Evolutionary conservation across 2,329 filamentous ascomycete genomes (phyloP).

Genomic region (Penicillium sp.): DNA sequence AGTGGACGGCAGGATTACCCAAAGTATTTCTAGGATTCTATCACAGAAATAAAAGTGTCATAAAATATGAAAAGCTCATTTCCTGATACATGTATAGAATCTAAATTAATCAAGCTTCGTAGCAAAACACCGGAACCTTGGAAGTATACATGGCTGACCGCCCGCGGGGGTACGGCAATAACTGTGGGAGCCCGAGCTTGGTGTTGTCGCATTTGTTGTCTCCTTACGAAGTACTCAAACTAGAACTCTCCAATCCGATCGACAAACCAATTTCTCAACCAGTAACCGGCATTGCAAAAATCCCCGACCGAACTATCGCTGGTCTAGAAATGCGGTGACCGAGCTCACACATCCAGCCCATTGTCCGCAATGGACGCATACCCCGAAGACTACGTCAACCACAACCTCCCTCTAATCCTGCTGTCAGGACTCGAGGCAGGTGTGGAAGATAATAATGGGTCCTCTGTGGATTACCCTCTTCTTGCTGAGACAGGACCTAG

Average conservation of each 20-base stretch:
- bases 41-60: neutral
- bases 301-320: neutral
- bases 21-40: too few relatives aligned
- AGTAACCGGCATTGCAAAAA: neutral
- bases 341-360: slow-evolving; percentile 17
- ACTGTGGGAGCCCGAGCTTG: neutral
- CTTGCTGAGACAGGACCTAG: slow-evolving; percentile 60
- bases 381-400: slow-evolving; percentile 70
- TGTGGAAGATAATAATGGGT: slow-evolving; percentile 33
- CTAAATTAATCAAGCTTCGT: neutral
- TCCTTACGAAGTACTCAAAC: neutral
- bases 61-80: neutral
- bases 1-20: neutral
- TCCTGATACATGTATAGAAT: neutral
- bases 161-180: slow-evolving; percentile 4
- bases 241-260: neutral
- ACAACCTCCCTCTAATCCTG: slow-evolving; percentile 82
- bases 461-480: slow-evolving; percentile 47
- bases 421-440: slow-evolving; percentile 69
- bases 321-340: slow-evolving; percentile 37
- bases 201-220: neutral
- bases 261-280: neutral
- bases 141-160: neutral
- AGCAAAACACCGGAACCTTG: neutral
- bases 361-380: slow-evolving; percentile 49